Conservation (phyloP, 2,329 filamentous ascomycete species). For the Ceratocystis colombiana region DNA sequence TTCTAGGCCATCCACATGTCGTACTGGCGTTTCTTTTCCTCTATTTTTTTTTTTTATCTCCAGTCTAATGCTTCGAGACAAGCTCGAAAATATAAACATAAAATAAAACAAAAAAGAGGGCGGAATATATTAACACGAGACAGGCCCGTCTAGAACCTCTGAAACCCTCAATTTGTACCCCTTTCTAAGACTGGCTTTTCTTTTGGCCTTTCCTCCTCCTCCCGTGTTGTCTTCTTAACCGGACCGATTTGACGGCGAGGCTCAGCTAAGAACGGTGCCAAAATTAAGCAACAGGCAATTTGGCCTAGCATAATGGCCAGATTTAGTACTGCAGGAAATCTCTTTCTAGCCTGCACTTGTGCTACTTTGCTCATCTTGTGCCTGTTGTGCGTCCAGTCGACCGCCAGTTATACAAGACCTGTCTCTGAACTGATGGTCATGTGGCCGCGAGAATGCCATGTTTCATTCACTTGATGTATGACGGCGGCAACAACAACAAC, state of each 20-base stretch:
- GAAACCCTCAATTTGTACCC: not conserved
- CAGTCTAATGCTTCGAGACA: not conserved
- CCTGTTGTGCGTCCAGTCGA: too few relatives aligned
- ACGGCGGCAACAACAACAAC: not conserved
- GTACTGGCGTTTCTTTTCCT: too few relatives aligned
- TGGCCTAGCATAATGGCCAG: too few relatives aligned
- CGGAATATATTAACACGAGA: not conserved
- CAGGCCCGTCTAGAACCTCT: not conserved
- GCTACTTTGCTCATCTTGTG: too few relatives aligned
- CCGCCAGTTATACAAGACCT: too few relatives aligned
- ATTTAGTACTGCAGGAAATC: too few relatives aligned
- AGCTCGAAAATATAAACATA: not conserved
- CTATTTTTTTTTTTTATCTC: too few relatives aligned
- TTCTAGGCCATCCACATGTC: too few relatives aligned
- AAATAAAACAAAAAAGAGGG: not conserved
- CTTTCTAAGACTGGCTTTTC: not conserved
- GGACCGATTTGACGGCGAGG: too few relatives aligned
- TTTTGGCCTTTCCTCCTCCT: not conserved
- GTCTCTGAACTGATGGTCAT: not conserved
- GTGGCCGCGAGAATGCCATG: slow-evolving; percentile 2
- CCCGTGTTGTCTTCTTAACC: not conserved
- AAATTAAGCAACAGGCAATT: too few relatives aligned
- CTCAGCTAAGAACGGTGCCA: too few relatives aligned
- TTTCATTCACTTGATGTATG: not conserved
- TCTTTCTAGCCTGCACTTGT: too few relatives aligned